Evolutionary conservation across 257 asterid species (phyloP).

Genomic region (Ehretia macrophylla): DNA sequence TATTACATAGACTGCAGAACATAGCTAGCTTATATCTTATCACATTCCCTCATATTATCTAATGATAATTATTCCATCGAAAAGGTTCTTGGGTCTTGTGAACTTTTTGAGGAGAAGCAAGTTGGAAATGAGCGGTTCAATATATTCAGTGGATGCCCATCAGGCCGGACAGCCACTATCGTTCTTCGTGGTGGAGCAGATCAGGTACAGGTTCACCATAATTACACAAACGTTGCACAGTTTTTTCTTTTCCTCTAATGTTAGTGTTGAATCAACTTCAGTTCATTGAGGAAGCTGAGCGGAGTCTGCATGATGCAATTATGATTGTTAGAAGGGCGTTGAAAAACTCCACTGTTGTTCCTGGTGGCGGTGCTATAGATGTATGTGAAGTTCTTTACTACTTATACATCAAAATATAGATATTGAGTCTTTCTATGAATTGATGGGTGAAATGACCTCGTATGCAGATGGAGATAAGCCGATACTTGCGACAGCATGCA

Average conservation of each 20-base stretch:
- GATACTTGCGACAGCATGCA: slow-evolving; percentile 84
- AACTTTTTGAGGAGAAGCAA: slow-evolving; percentile 82
- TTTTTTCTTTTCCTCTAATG: background rate
- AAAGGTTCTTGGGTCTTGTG: slow-evolving; percentile 82
- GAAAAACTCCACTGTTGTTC: slow-evolving; percentile 83
- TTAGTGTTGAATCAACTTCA: slow-evolving; percentile 22
- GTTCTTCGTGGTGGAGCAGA: slow-evolving; percentile 98
- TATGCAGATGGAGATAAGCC: slow-evolving; percentile 81
- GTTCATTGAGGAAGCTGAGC: slow-evolving; percentile 42
- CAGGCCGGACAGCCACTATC: slow-evolving; percentile 83
- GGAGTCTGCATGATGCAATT: slow-evolving; percentile 37
- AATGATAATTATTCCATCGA: no score
- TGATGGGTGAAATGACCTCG: slow-evolving; percentile 6
- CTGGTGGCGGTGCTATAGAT: slow-evolving; percentile 96
- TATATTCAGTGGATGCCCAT: slow-evolving; percentile 89
- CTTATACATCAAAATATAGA: background rate
- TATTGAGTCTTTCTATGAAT: background rate
- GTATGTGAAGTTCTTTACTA: slow-evolving; percentile 30
- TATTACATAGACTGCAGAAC: no score
- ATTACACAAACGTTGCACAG: background rate
- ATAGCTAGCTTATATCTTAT: no score
- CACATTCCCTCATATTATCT: background rate
- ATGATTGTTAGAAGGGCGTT: slow-evolving; percentile 29
- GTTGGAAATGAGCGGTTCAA: slow-evolving; percentile 95
- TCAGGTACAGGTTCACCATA: slow-evolving; percentile 43